These are phyloP conservation scores for Ceratocystis ficicola DNA, from an alignment of 2,329 filamentous ascomycete genomes.

Conservation along the genomic window DNA sequence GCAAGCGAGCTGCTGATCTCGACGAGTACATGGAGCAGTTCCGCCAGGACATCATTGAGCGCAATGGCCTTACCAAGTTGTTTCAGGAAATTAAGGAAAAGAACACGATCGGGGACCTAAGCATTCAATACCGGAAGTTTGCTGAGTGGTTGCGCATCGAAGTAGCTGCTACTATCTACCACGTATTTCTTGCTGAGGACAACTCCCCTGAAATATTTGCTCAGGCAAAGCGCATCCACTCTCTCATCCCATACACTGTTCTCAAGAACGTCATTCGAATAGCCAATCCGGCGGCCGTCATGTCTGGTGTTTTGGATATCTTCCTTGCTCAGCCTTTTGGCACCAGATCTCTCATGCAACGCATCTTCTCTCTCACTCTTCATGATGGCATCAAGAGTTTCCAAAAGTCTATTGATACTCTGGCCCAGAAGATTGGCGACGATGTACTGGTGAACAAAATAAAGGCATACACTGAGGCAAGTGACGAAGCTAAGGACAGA, in stretches of 20 bases:
- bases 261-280: constrained; percentile 96
- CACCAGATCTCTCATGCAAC: constrained; percentile 75
- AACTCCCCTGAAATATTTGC: constrained; percentile 95
- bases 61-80: constrained; percentile 77
- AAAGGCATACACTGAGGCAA: constrained; percentile 61
- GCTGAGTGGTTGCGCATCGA: constrained; percentile 97
- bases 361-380: constrained; percentile 84
- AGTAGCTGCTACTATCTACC: constrained; percentile 90
- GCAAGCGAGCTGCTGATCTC: constrained; percentile 77
- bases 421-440: constrained; percentile 70
- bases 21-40: constrained; percentile 97
- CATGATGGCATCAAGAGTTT: constrained; percentile 80
- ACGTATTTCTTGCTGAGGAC: constrained; percentile 93
- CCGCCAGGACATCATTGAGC: constrained; percentile 53
- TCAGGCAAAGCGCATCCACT: constrained; percentile 87
- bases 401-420: constrained; percentile 71
- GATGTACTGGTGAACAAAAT: constrained; percentile 68
- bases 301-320: constrained; percentile 88
- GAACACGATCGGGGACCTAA: constrained; percentile 72
- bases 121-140: constrained; percentile 93
- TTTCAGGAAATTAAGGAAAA: constrained; percentile 91
- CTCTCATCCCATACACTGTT: constrained; percentile 80
- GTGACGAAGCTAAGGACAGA: constrained; percentile 59
- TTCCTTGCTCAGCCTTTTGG: constrained; percentile 95
- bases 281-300: constrained; percentile 90